A percentile compares a stretch with the other conserved stretches of the same genome.
Evolutionary conservation across 768 basidiomycete genomes (phyloP).

Genomic region (Roridomyces roridus): DNA sequence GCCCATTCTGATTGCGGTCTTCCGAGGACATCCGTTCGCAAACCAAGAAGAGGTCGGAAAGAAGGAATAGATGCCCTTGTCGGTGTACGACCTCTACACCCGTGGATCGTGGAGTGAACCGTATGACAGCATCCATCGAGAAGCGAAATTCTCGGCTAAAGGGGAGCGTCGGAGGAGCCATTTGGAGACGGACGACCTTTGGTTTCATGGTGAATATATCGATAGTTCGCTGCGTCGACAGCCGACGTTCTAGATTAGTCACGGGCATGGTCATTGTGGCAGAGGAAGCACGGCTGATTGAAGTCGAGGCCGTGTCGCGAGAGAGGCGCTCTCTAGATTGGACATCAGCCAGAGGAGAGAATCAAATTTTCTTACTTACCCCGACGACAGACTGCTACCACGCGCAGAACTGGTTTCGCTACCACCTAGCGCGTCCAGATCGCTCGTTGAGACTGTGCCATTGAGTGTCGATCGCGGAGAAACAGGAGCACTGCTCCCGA

Average conservation of each 20-base stretch:
- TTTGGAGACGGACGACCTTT: conserved; percentile 93
- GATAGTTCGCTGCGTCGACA: conserved; percentile 78
- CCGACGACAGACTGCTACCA: conserved; percentile 58
- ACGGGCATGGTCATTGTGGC: conserved; percentile 62
- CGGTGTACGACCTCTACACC: conserved; percentile 77
- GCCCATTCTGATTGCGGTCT: conserved; percentile 56
- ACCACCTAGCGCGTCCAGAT: conserved; percentile 38
- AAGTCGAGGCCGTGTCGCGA: conserved; percentile 61
- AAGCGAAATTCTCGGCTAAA: conserved; percentile 81
- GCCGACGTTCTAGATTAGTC: conserved; percentile 78
- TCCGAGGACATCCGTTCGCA: conserved; percentile 82
- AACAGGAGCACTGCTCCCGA: conserved; percentile 27
- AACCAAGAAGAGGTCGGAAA: conserved; percentile 92
- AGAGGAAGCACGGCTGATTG: conserved; percentile 58
- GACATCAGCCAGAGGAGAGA: conserved; percentile 9
- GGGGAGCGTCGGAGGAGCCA: conserved; percentile 78
- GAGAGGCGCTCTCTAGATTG: conserved; percentile 61
- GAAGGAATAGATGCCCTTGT: conserved; percentile 83
- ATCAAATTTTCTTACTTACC: conserved; percentile 46
- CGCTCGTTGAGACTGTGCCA: conserved; percentile 21
- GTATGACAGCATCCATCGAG: conserved; percentile 73
- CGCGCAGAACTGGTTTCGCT: conserved; percentile 60
- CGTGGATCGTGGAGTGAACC: conserved; percentile 78
- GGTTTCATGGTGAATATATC: conserved; percentile 97
- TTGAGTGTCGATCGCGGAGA: conserved; percentile 28